Evolutionary conservation across 1,284 basidiomycete species (phyloP).

Genomic region (Polyporus tsugae): DNA sequence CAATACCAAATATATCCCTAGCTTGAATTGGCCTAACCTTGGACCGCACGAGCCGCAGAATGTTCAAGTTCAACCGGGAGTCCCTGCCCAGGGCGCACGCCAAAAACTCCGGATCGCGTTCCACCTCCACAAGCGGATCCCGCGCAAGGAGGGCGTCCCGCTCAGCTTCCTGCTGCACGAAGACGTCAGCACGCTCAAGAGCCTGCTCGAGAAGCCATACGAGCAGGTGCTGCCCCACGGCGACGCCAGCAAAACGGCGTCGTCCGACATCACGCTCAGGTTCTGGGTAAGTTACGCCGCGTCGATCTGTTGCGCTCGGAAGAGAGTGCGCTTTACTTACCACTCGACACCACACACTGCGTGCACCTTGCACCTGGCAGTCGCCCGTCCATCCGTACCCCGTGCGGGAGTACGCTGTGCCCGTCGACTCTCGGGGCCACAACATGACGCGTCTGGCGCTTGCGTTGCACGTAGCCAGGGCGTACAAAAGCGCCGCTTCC

Average conservation of each 20-base stretch:
- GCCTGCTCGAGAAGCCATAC: not conserved
- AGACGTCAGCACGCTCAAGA: not conserved
- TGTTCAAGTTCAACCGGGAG: not conserved
- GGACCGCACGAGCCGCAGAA: not conserved
- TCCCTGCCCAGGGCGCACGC: no score
- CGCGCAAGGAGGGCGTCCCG: not conserved
- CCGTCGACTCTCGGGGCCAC: not conserved
- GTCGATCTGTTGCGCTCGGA: not conserved
- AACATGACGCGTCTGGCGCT: not conserved
- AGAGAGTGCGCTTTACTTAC: not conserved
- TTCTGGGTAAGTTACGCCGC: not conserved
- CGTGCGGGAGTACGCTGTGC: not conserved
- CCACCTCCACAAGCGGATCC: not conserved
- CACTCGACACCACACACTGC: not conserved
- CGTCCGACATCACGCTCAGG: not conserved
- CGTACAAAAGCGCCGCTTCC: not conserved
- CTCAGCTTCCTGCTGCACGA: not conserved
- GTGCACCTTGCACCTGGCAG: not conserved
- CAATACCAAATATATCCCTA: not conserved
- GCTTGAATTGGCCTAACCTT: not conserved
- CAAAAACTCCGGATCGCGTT: not conserved
- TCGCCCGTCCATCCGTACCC: not conserved
- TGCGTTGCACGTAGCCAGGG: not conserved
- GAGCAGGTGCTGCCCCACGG: not conserved
- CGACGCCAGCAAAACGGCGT: no score